Conservation (phyloP, 2,329 filamentous ascomycete species). For the Trichoderma koningii region DNA sequence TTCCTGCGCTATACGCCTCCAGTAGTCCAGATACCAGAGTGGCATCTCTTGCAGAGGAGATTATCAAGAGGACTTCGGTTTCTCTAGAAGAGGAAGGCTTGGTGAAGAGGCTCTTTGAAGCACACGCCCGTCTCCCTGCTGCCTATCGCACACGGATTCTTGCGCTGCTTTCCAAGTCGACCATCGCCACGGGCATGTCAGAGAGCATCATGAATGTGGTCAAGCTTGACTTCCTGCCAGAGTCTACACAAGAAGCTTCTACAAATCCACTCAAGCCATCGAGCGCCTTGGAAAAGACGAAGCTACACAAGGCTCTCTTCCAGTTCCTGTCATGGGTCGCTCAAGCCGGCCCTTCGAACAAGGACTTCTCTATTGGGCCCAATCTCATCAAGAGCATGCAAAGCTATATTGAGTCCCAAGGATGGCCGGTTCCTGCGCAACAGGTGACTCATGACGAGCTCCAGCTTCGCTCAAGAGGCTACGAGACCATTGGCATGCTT, state of each 20-base stretch:
- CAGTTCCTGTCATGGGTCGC: constrained; percentile 86
- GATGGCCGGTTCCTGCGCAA: constrained; percentile 73
- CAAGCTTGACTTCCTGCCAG: constrained; percentile 60
- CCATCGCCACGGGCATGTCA: constrained; percentile 68
- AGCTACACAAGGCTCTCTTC: constrained; percentile 80
- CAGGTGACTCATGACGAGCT: constrained; percentile 61
- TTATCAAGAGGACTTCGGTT: constrained; percentile 76
- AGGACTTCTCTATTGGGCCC: constrained; percentile 66
- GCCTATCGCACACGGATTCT: constrained; percentile 79
- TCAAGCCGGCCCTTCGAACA: constrained; percentile 62
- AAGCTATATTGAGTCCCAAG: constrained; percentile 75
- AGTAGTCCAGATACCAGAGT: constrained; percentile 80
- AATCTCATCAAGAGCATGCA: constrained; percentile 69
- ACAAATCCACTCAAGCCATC: constrained; percentile 40
- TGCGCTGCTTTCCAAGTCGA: constrained; percentile 73
- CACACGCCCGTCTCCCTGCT: constrained; percentile 73
- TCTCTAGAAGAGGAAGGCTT: constrained; percentile 69
- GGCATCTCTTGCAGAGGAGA: constrained; percentile 81
- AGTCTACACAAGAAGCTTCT: constrained; percentile 17
- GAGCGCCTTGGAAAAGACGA: constrained; percentile 71
- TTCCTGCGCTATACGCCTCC: constrained; percentile 81
- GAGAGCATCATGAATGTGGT: constrained; percentile 70
- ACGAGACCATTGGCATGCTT: constrained; percentile 86
- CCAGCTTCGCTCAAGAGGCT: constrained; percentile 74
- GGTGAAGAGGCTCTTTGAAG: constrained; percentile 66